phyloP scores from a whole-genome alignment of 805 yeast species.

The Candida chilensis region DNA sequence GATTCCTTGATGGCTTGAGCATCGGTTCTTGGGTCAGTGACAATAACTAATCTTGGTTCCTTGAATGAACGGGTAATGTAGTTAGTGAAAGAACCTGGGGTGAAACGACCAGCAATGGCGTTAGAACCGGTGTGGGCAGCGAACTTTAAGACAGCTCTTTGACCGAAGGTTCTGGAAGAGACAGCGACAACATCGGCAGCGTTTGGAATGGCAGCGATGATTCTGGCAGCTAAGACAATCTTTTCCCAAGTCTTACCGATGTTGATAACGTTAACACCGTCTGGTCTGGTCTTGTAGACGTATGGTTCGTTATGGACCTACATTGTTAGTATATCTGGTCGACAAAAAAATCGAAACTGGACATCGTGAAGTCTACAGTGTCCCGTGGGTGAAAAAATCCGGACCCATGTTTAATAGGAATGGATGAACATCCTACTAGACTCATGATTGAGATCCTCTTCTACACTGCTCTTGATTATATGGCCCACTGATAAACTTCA shows the following conservation, averaged over 20 bases:
- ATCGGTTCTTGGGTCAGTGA: conserved; percentile 99
- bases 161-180: conserved; percentile 99
- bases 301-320: conserved; percentile 94
- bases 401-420: too few species aligned
- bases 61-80: conserved; percentile 99
- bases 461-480: too few species aligned
- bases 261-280: conserved; percentile 98
- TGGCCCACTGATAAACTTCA: too few species aligned
- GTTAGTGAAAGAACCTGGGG: conserved; percentile 99
- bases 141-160: conserved; percentile 99
- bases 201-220: conserved; percentile 99
- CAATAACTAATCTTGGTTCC: conserved; percentile 99
- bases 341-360: too few species aligned
- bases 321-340: too few species aligned
- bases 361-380: too few species aligned
- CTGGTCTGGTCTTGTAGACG: conserved; percentile 98
- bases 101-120: conserved; percentile 99
- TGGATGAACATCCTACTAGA: too few species aligned
- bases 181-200: conserved; percentile 97
- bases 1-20: conserved; percentile 99
- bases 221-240: conserved; percentile 98
- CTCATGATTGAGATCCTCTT: too few species aligned
- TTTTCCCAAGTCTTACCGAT: conserved; percentile 99
- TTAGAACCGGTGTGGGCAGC: conserved; percentile 99
- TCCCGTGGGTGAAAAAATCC: too few species aligned